Base-by-base conservation (phyloP, 164 flowering plant genomes). In the Macadamia integrifolia region DNA sequence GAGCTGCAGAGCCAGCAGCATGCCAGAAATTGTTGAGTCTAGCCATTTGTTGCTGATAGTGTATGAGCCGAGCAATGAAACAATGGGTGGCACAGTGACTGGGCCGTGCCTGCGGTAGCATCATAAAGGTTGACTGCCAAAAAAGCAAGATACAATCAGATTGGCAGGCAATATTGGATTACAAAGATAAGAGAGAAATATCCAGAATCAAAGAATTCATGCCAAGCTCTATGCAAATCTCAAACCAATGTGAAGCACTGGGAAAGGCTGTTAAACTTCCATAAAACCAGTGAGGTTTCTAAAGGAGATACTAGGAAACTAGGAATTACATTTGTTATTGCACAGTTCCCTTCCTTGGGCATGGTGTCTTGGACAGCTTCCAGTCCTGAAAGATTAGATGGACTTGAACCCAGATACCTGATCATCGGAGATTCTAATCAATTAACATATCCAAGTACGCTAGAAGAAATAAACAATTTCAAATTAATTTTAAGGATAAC, bases 31-130 rank as follows among this genome's bases (percentile, higher is more conserved):
- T 68, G 66, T 75, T 81, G 61, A 61, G 68, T 65, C 72, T 75
- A 9, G 65, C 50, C 14, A 60, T 66, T 57, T 80, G 85, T 77
- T 78, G 85, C 62, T 79, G 86, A 35, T 62, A 60, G 44, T 59
- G 66, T 29, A 85, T 84, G 69, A 75, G 80, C 23, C 69, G 71
- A 64, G 89, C 89, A 66, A 85, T 80, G 71, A 74, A 73, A 32
- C 69, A 72, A 72, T 85, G 89, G 13, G 80, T 79, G 31, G 78
- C 72, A 65, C 89, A 82, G 69, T 81, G 81, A 69, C 80, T 82
- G 9, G 78, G 79, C 43, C 82, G 78, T 49, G 80, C 78, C 50
- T 72, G 79, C 15, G 83, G 71, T 61, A 74, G 62, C 62, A 66
- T 46, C 71, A 71, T 70, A 31, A 40, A 69, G 40, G 81, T 71